Base-by-base conservation (phyloP, 2,329 filamentous ascomycete genomes). In the Sporothrix inflata region DNA sequence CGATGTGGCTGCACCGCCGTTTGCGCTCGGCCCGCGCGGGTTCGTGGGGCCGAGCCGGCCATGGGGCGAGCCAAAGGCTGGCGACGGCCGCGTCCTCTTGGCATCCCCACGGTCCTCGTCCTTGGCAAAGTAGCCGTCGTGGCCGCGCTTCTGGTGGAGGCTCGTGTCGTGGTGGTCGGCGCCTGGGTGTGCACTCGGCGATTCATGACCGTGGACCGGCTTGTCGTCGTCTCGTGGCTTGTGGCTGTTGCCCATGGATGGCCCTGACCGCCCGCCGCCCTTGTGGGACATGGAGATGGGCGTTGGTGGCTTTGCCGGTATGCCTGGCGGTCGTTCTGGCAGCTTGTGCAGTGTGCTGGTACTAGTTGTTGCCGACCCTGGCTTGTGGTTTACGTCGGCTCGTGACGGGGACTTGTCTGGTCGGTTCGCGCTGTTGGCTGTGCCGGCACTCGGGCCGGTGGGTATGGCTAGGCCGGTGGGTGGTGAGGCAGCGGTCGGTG, bases 221-320 rank as follows among this genome's bases (percentile, higher is more conserved):
- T 42, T n/a, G 60, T 38, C 12, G 47, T 55, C 7, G 24, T 67
- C 27, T n/a, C 30, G 38, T 27, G 24, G 38, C 34, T 21, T 53
- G 38, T 24, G 21, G 6, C 19, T 40, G n/a, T 9, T 63, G 47
- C 45, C 40, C 16, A 19, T 27, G 24, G 51, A 1, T 7, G 55
- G 30, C 5, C 53, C 27, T 8, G 53, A 27, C 19, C 55, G 19
- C 38, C 55, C 55, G 3, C 55, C 55, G 8, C 38, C 60, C n/a
- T 63, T 63, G 16, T 63, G 49, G 1, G 65, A 34, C 72, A 72
- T 72, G 19, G 74, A 72, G 4, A 75, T 40, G 4, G 75, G 75
- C 2, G 74, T 72, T 1, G 75, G 75, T 11, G 75, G 75, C 49
- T 74, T 74, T 8, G 73, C 65, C 2, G 75, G 75, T 2, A 75